A percentile compares a stretch with the other conserved stretches of the same genome.
phyloP scores from a whole-genome alignment of 345 rosid species.

The Citrus hindsii region DNA sequence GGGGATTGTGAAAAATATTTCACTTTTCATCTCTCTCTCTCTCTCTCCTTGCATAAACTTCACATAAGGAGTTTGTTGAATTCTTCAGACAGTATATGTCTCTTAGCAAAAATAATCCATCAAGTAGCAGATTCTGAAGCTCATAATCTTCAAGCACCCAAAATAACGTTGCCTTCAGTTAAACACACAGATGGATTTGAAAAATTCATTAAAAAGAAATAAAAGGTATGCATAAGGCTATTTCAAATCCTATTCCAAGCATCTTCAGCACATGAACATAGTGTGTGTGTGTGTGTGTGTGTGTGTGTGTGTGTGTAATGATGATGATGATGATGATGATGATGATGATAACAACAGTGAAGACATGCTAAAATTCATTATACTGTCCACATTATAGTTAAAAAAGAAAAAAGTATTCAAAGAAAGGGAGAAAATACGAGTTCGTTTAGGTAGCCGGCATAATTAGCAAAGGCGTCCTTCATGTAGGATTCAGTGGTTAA shows the following conservation, averaged over 20 bases:
- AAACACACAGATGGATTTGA: background rate
- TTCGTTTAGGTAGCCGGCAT: slow-evolving; percentile 63
- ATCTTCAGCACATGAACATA: background rate
- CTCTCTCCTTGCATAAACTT: background rate
- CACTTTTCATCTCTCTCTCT: background rate
- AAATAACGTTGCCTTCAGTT: background rate
- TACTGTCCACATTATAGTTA: too few relatives aligned
- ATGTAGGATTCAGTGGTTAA: slow-evolving; percentile 50
- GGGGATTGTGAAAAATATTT: background rate
- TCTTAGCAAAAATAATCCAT: background rate
- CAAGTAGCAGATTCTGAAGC: background rate
- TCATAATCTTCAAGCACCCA: background rate
- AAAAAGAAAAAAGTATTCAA: background rate
- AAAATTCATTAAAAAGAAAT: background rate
- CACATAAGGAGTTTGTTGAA: too few relatives aligned
- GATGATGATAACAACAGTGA: too few relatives aligned
- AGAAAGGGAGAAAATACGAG: slow-evolving; percentile 35
- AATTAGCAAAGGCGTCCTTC: slow-evolving; percentile 47
- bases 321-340: too few relatives aligned
- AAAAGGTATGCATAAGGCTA: background rate
- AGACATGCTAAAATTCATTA: background rate
- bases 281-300: too few relatives aligned
- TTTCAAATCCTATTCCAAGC: background rate
- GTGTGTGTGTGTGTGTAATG: too few relatives aligned
- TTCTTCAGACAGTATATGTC: too few relatives aligned